Conservation (phyloP, 2,329 filamentous ascomycete species). For the Diaporthe humulicola region DNA sequence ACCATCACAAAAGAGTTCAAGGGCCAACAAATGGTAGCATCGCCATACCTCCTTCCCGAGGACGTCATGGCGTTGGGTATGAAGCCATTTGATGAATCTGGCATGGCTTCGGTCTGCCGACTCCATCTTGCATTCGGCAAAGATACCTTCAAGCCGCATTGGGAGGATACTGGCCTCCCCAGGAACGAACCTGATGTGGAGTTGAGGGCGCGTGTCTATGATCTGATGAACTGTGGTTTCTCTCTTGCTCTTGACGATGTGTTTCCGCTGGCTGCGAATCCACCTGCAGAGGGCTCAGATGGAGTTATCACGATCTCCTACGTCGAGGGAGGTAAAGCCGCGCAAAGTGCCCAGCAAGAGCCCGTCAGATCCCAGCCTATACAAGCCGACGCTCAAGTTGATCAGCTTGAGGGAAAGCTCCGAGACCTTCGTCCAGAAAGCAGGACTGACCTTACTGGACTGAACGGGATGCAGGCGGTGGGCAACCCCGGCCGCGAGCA, state of each 20-base stretch:
- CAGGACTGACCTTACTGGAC: background rate
- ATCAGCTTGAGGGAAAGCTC: slow-evolving; percentile 31
- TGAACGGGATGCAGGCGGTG: background rate
- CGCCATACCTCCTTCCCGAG: slow-evolving; percentile 65
- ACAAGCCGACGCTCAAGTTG: background rate
- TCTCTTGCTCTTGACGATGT: slow-evolving; percentile 35
- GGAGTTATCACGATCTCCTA: slow-evolving; percentile 34
- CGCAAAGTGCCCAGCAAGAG: background rate
- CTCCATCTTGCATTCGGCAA: slow-evolving; percentile 49
- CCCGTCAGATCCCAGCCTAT: background rate
- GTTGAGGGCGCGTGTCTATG: slow-evolving; percentile 36
- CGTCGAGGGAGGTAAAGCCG: slow-evolving; percentile 35
- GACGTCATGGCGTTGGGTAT: slow-evolving; percentile 62
- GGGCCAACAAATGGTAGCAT: slow-evolving; percentile 52
- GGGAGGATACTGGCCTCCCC: slow-evolving; percentile 41
- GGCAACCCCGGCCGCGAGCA: slow-evolving; percentile 2
- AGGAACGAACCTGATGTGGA: slow-evolving; percentile 31
- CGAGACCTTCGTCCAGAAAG: slow-evolving; percentile 7
- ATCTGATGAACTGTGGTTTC: slow-evolving; percentile 36
- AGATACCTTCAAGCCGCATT: slow-evolving; percentile 44
- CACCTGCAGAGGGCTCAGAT: slow-evolving; percentile 1
- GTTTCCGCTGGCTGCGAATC: slow-evolving; percentile 33
- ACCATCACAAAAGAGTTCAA: slow-evolving; percentile 62
- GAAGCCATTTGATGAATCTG: slow-evolving; percentile 54
- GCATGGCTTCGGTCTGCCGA: slow-evolving; percentile 56